These are phyloP conservation scores for Schizosaccharomyces cryophilus DNA, from an alignment of 805 yeast genomes.

Conservation along the genomic window DNA sequence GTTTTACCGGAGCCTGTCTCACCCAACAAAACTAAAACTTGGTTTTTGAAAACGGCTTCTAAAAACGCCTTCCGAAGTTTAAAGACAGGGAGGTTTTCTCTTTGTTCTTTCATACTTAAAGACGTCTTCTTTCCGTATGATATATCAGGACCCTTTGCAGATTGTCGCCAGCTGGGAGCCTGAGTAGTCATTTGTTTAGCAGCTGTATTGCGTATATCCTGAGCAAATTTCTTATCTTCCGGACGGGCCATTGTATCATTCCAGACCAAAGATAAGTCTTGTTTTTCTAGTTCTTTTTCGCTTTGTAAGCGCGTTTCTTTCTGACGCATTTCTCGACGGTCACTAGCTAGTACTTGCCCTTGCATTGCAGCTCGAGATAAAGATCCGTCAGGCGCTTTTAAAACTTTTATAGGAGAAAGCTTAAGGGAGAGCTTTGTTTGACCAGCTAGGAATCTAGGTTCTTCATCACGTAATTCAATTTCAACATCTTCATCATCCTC, in stretches of 20 bases:
- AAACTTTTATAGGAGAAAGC: slow-evolving; percentile 29
- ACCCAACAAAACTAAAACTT: slow-evolving; percentile 59
- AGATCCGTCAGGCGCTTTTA: slow-evolving; percentile 57
- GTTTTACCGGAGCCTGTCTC: slow-evolving; percentile 97
- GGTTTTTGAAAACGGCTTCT: slow-evolving; percentile 42
- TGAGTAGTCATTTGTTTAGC: slow-evolving; percentile 5
- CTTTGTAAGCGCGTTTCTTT: slow-evolving; percentile 26
- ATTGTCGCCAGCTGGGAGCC: slow-evolving; percentile 10
- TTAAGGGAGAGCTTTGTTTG: slow-evolving; percentile 19
- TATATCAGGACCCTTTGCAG: slow-evolving; percentile 8
- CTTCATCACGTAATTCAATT: slow-evolving; percentile 41
- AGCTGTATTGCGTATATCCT: slow-evolving; percentile 6
- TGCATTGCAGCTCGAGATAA: slow-evolving; percentile 47
- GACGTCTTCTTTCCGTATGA: slow-evolving; percentile 19
- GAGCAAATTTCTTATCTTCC: slow-evolving; percentile 8
- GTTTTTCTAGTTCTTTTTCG: slow-evolving; percentile 15
- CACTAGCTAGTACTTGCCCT: slow-evolving; percentile 46
- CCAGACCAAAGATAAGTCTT: slow-evolving; percentile 6
- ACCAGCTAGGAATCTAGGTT: slow-evolving; percentile 51
- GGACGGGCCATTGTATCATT: slow-evolving; percentile 17
- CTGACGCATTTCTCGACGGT: slow-evolving; percentile 33
- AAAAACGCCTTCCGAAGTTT: slow-evolving; percentile 33
- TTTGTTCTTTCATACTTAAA: slow-evolving; percentile 22
- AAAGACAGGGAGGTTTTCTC: slow-evolving; percentile 47
- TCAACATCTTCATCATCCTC: slow-evolving; percentile 32